phyloP scores from a whole-genome alignment of 2,329 filamentous ascomycete genomes.

The Trichophyton schoenleinii region DNA sequence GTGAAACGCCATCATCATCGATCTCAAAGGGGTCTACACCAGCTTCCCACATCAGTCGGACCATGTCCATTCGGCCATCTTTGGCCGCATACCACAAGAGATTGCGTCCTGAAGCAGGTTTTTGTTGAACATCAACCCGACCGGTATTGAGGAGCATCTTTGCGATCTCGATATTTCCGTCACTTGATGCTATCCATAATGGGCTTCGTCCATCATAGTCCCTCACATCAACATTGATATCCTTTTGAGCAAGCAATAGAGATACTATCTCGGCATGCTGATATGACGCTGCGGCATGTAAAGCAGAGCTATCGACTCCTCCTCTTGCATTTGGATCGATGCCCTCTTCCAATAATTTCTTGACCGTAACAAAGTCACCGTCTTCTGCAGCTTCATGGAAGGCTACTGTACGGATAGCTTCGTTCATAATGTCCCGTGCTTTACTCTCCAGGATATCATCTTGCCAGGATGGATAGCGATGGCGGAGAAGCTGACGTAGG shows the following conservation, averaged over 20 bases:
- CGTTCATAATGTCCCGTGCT: not conserved
- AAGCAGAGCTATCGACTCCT: not conserved
- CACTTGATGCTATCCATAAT: not conserved
- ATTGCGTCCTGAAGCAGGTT: not conserved
- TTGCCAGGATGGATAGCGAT: not conserved
- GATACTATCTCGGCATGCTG: not conserved
- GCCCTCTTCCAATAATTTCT: conserved; percentile 10
- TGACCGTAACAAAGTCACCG: not conserved
- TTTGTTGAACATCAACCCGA: not conserved
- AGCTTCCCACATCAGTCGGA: not conserved
- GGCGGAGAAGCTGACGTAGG: not conserved
- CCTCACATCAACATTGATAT: not conserved
- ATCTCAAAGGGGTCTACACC: not conserved
- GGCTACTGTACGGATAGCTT: not conserved
- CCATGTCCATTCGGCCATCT: not conserved
- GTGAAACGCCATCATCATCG: not conserved
- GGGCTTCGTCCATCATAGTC: not conserved
- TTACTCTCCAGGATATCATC: not conserved
- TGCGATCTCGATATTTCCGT: not conserved
- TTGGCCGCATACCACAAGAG: not conserved
- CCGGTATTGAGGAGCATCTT: not conserved
- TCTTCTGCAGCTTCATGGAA: not conserved
- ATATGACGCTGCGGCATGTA: not conserved
- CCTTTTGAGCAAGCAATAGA: not conserved
- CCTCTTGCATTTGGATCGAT: not conserved